Conservation (phyloP, 1,284 basidiomycete species). For the Trichosporon sp. region DNA sequence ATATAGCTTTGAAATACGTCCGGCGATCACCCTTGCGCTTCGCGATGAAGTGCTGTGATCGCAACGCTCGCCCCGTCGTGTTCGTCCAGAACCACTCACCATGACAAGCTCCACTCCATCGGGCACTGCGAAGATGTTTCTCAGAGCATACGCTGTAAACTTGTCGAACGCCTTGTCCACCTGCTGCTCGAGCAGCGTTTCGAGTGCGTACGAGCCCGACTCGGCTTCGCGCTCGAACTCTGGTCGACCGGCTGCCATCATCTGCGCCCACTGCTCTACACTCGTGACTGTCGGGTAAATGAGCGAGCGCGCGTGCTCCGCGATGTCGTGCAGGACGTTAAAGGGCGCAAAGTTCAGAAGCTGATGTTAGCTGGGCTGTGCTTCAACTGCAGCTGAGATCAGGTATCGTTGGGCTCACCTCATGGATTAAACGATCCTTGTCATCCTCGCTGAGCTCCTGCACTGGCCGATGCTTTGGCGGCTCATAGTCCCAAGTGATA, state of each 20-base stretch:
- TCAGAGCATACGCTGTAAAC: constrained; percentile 43
- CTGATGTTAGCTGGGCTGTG: constrained; percentile 16
- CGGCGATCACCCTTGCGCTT: no score
- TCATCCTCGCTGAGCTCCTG: constrained; percentile 27
- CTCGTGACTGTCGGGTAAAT: constrained; percentile 30
- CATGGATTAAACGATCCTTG: constrained; percentile 30
- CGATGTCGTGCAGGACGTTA: constrained; percentile 34
- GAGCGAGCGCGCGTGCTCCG: constrained; percentile 32
- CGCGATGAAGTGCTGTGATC: no score
- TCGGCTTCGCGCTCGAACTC: constrained; percentile 30
- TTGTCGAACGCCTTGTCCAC: constrained; percentile 47
- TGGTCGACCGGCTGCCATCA: constrained; percentile 13
- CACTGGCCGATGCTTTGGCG: constrained; percentile 2
- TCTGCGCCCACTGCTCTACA: constrained; percentile 34
- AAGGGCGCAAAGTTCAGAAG: constrained; percentile 39
- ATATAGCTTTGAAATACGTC: no score
- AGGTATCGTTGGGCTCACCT: constrained; percentile 22
- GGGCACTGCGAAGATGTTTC: constrained; percentile 47
- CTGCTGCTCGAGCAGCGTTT: constrained; percentile 45
- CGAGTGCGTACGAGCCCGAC: constrained; percentile 41
- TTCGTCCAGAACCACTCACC: constrained; percentile 14
- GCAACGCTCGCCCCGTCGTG: no score
- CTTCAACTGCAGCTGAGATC: not conserved
- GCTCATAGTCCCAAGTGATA: constrained; percentile 34
- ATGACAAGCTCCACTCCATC: constrained; percentile 27